Evolutionary conservation across 2,329 filamentous ascomycete genomes (phyloP).

Genomic region (Talaromyces sp.): DNA sequence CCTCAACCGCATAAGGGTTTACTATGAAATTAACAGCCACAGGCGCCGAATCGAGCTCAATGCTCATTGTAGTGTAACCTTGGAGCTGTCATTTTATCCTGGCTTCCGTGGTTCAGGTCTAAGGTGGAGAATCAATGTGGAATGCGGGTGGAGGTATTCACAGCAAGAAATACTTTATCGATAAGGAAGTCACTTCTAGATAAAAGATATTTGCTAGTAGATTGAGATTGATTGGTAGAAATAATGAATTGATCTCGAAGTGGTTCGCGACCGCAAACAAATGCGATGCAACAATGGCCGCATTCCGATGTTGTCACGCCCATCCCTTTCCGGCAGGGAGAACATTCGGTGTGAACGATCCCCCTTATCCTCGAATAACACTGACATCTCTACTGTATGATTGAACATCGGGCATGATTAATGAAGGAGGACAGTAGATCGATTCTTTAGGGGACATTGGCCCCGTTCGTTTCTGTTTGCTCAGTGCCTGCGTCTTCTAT

Average conservation of each 20-base stretch:
- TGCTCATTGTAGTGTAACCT: slow-evolving; percentile 15
- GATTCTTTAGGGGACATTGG: slow-evolving; percentile 31
- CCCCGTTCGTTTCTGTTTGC: slow-evolving; percentile 22
- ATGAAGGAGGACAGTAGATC: background rate
- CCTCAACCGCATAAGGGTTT: slow-evolving; percentile 13
- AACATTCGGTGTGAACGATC: background rate
- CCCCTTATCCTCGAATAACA: background rate
- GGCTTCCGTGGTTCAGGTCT: slow-evolving; percentile 23
- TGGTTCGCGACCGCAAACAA: slow-evolving; percentile 4
- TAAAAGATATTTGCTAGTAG: background rate
- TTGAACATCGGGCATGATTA: background rate
- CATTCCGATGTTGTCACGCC: slow-evolving; percentile 14
- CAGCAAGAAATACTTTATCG: slow-evolving; percentile 11
- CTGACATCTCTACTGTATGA: no score
- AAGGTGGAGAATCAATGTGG: slow-evolving; percentile 16
- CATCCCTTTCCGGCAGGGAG: slow-evolving; percentile 8
- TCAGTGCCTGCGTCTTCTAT: slow-evolving; percentile 21
- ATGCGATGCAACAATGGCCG: slow-evolving; percentile 13
- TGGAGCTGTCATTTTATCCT: slow-evolving; percentile 8
- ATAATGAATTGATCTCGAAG: background rate
- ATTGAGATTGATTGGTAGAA: background rate
- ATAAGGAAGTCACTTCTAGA: background rate
- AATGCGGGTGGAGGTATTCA: slow-evolving; percentile 22
- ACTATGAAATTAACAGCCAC: background rate
- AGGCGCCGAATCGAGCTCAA: background rate